phyloP scores from a whole-genome alignment of 1,284 basidiomycete species.

The Fomes fomentarius region DNA sequence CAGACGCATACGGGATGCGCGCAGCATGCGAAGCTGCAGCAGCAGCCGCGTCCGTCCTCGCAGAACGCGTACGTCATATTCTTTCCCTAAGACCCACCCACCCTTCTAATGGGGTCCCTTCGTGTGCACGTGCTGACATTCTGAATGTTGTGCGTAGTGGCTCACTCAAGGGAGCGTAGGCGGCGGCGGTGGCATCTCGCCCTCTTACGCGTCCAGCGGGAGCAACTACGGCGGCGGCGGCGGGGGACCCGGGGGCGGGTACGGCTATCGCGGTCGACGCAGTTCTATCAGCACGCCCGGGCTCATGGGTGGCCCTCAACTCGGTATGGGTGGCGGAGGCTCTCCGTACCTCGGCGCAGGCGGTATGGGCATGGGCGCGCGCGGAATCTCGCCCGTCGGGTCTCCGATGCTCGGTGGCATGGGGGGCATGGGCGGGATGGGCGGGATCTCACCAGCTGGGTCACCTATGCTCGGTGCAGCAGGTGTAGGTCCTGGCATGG shows the following conservation, averaged over 20 bases:
- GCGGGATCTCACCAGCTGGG: background rate
- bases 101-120: no score
- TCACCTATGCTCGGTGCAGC: background rate
- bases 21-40: conserved; percentile 20
- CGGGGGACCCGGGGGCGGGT: background rate
- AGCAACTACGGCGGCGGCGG: background rate
- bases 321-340: conserved; percentile 2
- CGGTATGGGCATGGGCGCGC: background rate
- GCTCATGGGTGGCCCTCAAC: background rate
- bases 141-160: background rate
- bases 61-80: conserved; percentile 14
- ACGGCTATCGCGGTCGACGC: conserved; percentile 5
- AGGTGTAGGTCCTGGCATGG: background rate
- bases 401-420: background rate
- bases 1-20: conserved; percentile 16
- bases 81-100: background rate
- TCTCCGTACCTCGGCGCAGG: conserved; percentile 4
- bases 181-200: background rate
- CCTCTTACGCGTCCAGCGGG: conserved; percentile 5
- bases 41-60: conserved; percentile 15
- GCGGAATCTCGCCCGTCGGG: background rate
- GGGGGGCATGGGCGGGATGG: background rate
- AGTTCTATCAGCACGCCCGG: conserved; percentile 1
- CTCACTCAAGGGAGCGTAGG: background rate
- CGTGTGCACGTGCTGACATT: background rate